Evolutionary conservation across 2,329 filamentous ascomycete species (phyloP).

Genomic region (Emmonsia crescens): DNA sequence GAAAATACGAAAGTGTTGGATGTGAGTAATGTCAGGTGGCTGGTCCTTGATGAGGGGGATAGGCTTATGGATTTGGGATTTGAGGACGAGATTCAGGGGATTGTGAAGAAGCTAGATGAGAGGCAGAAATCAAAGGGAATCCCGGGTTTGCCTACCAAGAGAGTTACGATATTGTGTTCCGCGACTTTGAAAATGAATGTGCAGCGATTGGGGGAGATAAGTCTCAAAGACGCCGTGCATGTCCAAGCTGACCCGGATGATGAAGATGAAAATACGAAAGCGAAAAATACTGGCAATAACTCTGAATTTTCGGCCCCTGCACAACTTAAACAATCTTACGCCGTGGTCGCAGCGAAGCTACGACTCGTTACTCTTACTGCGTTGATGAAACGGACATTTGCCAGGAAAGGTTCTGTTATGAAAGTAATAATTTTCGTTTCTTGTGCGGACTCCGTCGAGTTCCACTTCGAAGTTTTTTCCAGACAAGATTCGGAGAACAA

Average conservation of each 20-base stretch:
- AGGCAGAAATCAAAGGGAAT: conserved; percentile 53
- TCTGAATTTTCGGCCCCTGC: conserved; percentile 68
- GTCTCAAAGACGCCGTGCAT: conserved; percentile 81
- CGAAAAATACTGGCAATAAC: conserved; percentile 40
- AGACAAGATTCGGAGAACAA: conserved; percentile 21
- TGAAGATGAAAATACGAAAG: conserved; percentile 40
- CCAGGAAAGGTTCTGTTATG: conserved; percentile 81
- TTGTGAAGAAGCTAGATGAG: conserved; percentile 67
- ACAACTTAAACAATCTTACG: conserved; percentile 86
- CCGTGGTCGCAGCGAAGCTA: conserved; percentile 78
- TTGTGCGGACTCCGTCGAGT: conserved; percentile 93
- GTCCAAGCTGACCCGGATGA: conserved; percentile 58
- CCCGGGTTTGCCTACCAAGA: conserved; percentile 56
- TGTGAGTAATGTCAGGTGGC: conserved; percentile 80
- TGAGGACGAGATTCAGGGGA: conserved; percentile 81
- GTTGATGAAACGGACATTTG: conserved; percentile 76
- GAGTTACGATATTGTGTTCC: conserved; percentile 84
- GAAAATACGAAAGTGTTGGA: conserved; percentile 85
- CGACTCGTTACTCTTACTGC: conserved; percentile 79
- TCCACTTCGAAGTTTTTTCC: conserved; percentile 78
- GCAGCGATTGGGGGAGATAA: conserved; percentile 86
- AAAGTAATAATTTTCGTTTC: conserved; percentile 96
- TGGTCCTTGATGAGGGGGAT: conserved; percentile 92
- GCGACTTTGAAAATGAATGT: conserved; percentile 98
- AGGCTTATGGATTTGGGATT: conserved; percentile 98